A percentile compares a stretch with the other conserved stretches of the same genome.
phyloP scores from a whole-genome alignment of 805 yeast genomes.

The Debaryomyces maramus region DNA sequence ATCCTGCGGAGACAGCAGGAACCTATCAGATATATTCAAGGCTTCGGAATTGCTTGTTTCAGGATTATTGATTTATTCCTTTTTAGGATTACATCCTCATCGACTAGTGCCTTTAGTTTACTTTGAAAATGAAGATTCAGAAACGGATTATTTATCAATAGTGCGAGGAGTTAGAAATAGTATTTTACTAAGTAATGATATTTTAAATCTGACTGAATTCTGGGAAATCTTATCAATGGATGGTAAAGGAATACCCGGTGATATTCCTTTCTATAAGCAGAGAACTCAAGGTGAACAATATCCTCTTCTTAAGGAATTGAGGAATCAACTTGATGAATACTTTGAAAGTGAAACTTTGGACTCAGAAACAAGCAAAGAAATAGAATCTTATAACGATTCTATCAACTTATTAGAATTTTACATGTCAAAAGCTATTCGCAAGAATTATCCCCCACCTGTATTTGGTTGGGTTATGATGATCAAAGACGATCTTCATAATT shows the following conservation, averaged over 20 bases:
- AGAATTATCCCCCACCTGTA: constrained; percentile 32
- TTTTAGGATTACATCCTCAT: constrained; percentile 33
- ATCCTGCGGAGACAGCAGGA: background rate
- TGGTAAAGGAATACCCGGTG: too few species aligned
- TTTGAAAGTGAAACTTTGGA: constrained; percentile 4
- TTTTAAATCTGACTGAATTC: background rate
- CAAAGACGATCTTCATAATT: constrained; percentile 13
- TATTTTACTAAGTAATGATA: constrained; percentile 6
- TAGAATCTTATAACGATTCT: constrained; percentile 3
- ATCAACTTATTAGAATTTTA: constrained; percentile 15
- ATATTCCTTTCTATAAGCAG: too few species aligned
- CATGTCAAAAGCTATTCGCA: constrained; percentile 11
- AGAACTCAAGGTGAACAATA: background rate
- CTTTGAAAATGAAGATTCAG: constrained; percentile 15
- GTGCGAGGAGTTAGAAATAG: constrained; percentile 16
- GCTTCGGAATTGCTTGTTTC: constrained; percentile 20
- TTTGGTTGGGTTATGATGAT: constrained; percentile 26
- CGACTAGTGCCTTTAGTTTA: constrained; percentile 28
- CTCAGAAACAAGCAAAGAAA: constrained; percentile 3
- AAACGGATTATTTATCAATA: constrained; percentile 23
- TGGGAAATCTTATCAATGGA: background rate
- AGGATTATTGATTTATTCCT: constrained; percentile 26
- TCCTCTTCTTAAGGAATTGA: constrained; percentile 1
- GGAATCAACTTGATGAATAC: constrained; percentile 3
- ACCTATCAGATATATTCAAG: constrained; percentile 3